These are phyloP conservation scores for Phialocephala subalpina DNA, from an alignment of 2,329 filamentous ascomycete species.

Conservation along the genomic window DNA sequence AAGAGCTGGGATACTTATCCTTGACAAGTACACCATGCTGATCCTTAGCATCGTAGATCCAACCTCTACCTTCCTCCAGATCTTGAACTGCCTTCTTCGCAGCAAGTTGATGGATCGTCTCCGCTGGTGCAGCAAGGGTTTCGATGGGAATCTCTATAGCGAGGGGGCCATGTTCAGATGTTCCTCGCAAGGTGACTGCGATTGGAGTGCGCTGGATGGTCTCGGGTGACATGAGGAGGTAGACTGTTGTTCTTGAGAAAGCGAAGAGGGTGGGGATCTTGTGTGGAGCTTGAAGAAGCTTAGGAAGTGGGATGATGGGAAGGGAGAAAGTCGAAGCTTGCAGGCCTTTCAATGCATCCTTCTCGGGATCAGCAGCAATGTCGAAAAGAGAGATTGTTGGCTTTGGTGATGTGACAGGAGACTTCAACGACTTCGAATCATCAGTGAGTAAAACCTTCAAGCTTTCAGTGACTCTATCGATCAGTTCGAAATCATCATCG, in stretches of 20 bases:
- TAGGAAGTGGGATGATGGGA: constrained; percentile 59
- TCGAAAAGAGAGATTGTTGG: constrained; percentile 66
- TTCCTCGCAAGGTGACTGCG: constrained; percentile 66
- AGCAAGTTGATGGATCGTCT: constrained; percentile 74
- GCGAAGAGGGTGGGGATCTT: constrained; percentile 71
- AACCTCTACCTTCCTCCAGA: constrained; percentile 74
- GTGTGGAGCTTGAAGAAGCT: constrained; percentile 69
- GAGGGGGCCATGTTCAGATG: constrained; percentile 63
- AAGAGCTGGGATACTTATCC: constrained; percentile 56
- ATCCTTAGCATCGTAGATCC: constrained; percentile 63
- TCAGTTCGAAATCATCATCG: constrained; percentile 66
- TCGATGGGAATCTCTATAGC: constrained; percentile 71
- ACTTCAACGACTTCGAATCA: constrained; percentile 37
- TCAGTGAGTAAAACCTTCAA: constrained; percentile 48
- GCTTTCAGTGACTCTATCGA: constrained; percentile 64
- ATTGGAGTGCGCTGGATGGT: constrained; percentile 54
- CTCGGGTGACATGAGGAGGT: constrained; percentile 67
- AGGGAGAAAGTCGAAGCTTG: constrained; percentile 57
- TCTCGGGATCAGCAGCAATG: constrained; percentile 43
- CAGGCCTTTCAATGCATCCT: constrained; percentile 40
- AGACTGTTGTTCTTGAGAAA: constrained; percentile 71
- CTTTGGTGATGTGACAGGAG: constrained; percentile 29
- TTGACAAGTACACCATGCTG: constrained; percentile 53
- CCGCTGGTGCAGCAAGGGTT: constrained; percentile 51
- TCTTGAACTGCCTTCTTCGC: constrained; percentile 73